Conservation (phyloP, 1,284 basidiomycete genomes). For the Microbotryum silenes-acaulis region DNA sequence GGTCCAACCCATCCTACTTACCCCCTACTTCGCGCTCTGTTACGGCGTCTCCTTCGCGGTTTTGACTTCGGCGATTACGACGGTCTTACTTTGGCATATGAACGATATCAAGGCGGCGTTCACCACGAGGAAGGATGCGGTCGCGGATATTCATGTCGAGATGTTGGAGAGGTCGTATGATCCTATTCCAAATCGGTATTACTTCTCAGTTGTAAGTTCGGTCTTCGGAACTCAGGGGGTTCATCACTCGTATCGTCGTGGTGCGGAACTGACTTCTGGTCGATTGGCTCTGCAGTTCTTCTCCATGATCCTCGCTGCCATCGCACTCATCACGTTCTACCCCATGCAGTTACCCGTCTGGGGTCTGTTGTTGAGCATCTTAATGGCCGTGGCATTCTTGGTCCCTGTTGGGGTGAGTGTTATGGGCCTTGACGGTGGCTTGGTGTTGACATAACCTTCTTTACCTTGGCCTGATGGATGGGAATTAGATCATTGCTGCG, state of each 20-base stretch:
- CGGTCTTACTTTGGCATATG: constrained; percentile 43
- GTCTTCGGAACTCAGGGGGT: too few relatives aligned
- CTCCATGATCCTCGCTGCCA: constrained; percentile 36
- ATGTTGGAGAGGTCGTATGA: constrained; percentile 12
- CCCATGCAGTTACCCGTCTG: constrained; percentile 44
- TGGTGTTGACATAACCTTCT: neutral
- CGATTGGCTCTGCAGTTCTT: constrained; percentile 21
- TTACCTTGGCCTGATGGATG: neutral
- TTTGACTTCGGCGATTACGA: constrained; percentile 41
- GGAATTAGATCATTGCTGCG: constrained; percentile 17
- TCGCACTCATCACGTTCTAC: constrained; percentile 39
- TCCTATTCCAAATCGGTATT: neutral
- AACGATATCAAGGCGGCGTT: constrained; percentile 41
- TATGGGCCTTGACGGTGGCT: neutral
- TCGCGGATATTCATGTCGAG: constrained; percentile 32
- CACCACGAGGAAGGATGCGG: constrained; percentile 1
- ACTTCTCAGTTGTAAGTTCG: too few relatives aligned
- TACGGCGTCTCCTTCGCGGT: constrained; percentile 44
- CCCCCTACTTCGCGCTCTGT: constrained; percentile 42
- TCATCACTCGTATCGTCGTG: too few relatives aligned
- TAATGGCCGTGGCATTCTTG: constrained; percentile 41
- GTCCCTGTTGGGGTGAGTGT: constrained; percentile 41
- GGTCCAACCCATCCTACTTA: constrained; percentile 39
- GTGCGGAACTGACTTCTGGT: too few relatives aligned
- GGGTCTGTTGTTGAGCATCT: constrained; percentile 41